A percentile compares a stretch with the other conserved stretches of the same genome.
These are phyloP conservation scores for Phlebiopsis gigantea DNA, from an alignment of 768 basidiomycete genomes.

Conservation along the genomic window DNA sequence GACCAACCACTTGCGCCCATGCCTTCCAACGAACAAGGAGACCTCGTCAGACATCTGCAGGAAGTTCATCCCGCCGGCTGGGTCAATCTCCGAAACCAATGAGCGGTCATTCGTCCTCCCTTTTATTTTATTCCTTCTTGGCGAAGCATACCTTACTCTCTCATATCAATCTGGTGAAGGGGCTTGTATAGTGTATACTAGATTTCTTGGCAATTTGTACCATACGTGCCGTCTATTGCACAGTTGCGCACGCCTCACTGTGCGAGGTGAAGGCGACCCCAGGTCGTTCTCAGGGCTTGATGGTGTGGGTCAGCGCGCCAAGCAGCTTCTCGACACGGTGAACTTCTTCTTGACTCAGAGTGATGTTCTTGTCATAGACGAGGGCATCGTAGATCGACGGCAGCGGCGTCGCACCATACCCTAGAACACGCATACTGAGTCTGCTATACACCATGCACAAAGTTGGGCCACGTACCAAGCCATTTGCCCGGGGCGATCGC, in stretches of 20 bases:
- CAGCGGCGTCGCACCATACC: constrained; percentile 81
- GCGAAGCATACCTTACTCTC: neutral
- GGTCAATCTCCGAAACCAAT: neutral
- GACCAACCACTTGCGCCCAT: neutral
- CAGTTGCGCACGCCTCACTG: neutral
- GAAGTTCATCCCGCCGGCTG: constrained; percentile 11
- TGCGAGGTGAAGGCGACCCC: neutral
- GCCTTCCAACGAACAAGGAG: neutral
- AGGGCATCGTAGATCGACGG: constrained; percentile 78
- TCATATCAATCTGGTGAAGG: too few relatives aligned
- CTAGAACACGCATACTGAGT: constrained; percentile 32
- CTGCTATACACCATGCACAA: neutral
- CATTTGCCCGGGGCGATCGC: constrained; percentile 85
- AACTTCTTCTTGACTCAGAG: constrained; percentile 56
- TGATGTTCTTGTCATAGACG: constrained; percentile 58
- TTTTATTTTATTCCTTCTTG: neutral
- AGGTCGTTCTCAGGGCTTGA: constrained; percentile 3
- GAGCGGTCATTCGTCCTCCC: neutral
- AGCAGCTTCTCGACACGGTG: constrained; percentile 49
- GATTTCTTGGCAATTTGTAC: too few relatives aligned
- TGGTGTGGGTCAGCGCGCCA: constrained; percentile 22
- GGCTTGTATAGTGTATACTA: too few relatives aligned
- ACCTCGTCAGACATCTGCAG: constrained; percentile 7
- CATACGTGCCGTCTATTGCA: too few relatives aligned
- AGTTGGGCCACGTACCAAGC: constrained; percentile 48